Conservation (phyloP, 1,139 yeast species). For the Zhuliangozyma blackwelliae region DNA sequence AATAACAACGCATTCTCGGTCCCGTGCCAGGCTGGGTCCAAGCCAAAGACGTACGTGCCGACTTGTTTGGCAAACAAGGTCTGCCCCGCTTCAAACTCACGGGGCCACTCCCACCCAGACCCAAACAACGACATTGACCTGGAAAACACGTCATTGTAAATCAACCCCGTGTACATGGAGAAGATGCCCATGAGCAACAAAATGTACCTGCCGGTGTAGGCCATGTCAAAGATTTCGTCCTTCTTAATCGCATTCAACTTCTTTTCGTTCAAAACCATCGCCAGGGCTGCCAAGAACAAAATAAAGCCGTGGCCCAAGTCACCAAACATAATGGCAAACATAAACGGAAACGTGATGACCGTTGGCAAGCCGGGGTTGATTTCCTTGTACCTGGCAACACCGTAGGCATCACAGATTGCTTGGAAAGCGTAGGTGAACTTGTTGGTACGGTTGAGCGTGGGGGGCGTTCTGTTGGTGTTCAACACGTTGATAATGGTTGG, state of each 20-base stretch:
- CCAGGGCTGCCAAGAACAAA: slow-evolving; percentile 54
- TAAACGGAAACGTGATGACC: slow-evolving; percentile 74
- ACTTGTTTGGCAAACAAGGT: slow-evolving; percentile 49
- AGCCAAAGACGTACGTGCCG: slow-evolving; percentile 64
- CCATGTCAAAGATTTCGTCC: slow-evolving; percentile 82
- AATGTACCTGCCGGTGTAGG: slow-evolving; percentile 70
- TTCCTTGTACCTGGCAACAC: slow-evolving; percentile 72
- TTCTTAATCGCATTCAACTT: slow-evolving; percentile 56
- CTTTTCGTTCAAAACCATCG: slow-evolving; percentile 59
- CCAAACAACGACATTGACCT: slow-evolving; percentile 68
- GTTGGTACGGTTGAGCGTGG: slow-evolving; percentile 73
- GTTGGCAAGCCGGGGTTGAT: slow-evolving; percentile 81
- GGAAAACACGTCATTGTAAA: slow-evolving; percentile 75
- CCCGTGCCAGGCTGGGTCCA: slow-evolving; percentile 82
- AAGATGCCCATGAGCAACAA: slow-evolving; percentile 70
- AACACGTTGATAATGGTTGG: slow-evolving; percentile 70
- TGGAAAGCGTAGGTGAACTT: slow-evolving; percentile 77
- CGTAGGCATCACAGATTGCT: slow-evolving; percentile 75
- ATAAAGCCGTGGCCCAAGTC: slow-evolving; percentile 79
- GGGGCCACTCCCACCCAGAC: slow-evolving; percentile 78
- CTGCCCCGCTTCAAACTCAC: slow-evolving; percentile 53
- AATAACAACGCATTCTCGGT: slow-evolving; percentile 71
- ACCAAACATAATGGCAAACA: slow-evolving; percentile 89
- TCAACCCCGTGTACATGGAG: slow-evolving; percentile 74
- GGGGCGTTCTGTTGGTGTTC: slow-evolving; percentile 67